Base-by-base conservation (phyloP, 202 grass and related monocot species). In the Panicum virgatum region DNA sequence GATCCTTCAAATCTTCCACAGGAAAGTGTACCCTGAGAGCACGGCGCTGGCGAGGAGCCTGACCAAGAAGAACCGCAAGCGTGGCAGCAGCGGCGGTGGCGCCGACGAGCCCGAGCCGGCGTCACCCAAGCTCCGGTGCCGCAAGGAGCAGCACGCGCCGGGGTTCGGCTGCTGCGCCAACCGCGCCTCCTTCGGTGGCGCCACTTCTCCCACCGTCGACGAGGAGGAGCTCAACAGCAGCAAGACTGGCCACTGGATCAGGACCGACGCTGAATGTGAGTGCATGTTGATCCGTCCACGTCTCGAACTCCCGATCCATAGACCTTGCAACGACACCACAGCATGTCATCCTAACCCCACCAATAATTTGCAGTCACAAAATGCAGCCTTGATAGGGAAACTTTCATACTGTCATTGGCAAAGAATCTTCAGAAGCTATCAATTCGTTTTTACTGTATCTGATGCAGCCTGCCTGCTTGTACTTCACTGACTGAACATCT, bases 1-100 rank as follows among this genome's bases (percentile, higher is more conserved):
- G 90, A 96, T 99, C 79, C 93, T 99, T 59, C 91, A 94, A 85
- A 94, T 99, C 52, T 99, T 99, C 75, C 91, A 99, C 85, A 88
- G 89, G 77, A 99, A 96, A 86, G 91, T 99, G 57, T 90, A 99
- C 81, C 96, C 96, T 64, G 93, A 99, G 76, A 94, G 67, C 62
- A 61, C 77, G 14, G 68, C 82, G 26, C 65, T 79, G n/a, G 14
- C 62, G 0, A 88, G 83, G 66, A 92, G 74, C 39, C 76, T 77
- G 10, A 84, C 73, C 32, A 94, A 93, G 80, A 86, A 80, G 62
- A 77, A 16, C 62, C 62, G 83, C 78, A 94, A 83, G 57, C 87
- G 80, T 4, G 67, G 19, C 16, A 54, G 59, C 34, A 39, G 43
- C 2, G 53, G 47, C 29, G 66, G 47, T 22, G 66, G 16, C 7